Evolutionary conservation across 73 alveolate species (phyloP).

Genomic region (Paramecium biaurelia): DNA sequence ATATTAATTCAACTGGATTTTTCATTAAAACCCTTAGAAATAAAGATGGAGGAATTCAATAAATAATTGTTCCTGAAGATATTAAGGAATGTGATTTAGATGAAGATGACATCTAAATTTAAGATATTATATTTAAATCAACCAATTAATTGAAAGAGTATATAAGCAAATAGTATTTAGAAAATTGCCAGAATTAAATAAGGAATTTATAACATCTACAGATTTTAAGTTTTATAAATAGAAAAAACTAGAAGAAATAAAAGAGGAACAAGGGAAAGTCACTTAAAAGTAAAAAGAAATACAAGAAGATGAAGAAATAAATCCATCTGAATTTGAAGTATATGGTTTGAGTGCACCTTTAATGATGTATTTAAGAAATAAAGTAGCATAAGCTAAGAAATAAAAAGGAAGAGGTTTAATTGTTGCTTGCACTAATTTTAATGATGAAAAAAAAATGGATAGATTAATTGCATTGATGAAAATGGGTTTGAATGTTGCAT

Average conservation of each 20-base stretch:
- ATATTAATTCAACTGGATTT: conserved; percentile 84
- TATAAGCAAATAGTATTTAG: neutral
- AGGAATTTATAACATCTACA: neutral
- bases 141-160: neutral
- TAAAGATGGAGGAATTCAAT: neutral
- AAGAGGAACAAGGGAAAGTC: neutral
- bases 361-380: conserved; percentile 60
- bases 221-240: conserved; percentile 15
- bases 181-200: conserved; percentile 46
- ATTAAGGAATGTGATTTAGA: neutral
- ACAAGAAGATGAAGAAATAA: conserved; percentile 34
- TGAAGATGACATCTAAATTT: neutral
- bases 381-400: conserved; percentile 67
- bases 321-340: conserved; percentile 53
- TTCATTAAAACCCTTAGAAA: conserved; percentile 65
- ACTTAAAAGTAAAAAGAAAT: neutral
- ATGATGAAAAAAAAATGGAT: conserved; percentile 78
- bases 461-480: conserved; percentile 76
- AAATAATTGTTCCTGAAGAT: neutral
- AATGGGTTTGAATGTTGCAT: conserved; percentile 77
- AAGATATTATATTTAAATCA: conserved; percentile 29
- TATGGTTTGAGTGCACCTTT: conserved; percentile 77
- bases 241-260: neutral
- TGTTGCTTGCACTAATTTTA: conserved; percentile 71
- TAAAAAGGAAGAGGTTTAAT: conserved; percentile 85